Base-by-base conservation (phyloP, 2,329 filamentous ascomycete species). In the Clonostachys sp. region DNA sequence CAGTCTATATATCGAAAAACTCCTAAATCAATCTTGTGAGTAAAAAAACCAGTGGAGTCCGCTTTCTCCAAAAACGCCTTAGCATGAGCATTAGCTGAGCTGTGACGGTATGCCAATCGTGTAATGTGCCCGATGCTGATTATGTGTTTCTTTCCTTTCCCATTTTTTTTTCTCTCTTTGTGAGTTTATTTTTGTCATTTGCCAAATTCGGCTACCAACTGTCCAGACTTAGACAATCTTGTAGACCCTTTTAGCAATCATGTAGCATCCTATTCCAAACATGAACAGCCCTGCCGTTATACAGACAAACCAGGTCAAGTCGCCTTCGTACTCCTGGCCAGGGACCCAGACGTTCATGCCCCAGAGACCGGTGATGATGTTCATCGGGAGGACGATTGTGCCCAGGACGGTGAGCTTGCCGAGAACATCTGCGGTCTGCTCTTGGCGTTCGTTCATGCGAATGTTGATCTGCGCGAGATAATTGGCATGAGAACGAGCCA, bases 381-480 rank as follows among this genome's bases (percentile, higher is more conserved):
- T 99, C 91, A 99, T 96, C 12, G 94, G 94, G 48, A 99, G 74
- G 4, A 99, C 92, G 56, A 99, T 97, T 6, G 94, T 99, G 54
- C 94, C 94, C 2, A 99, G 77, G 1, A 99, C 94, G 1, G 94
- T 97, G 50, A 99, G 79, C 66, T 94, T 96, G 53, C 91, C 91
- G 12, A 99, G 80, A 2, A 96, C 91, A 63, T 99, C 92, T 39
- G 91, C 90, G 2, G 94, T 99, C 70, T 95, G 86, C 66, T 99
- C 92, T 64, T 95, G 89, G 42, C 94, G 86, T 73, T 97, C 92
- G 67, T 96, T 96, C 92, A 97, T 97, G 60, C 91, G 84, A 58
- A 97, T 96, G 67, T 96, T 97, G 71, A 99, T 96, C 65, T 99
- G 94, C 1, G 94, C 94, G n/a, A 99, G 86, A 64, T 99, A 99